phyloP scores from a whole-genome alignment of 163 green algal species.

The Scenedesmus sp. region DNA sequence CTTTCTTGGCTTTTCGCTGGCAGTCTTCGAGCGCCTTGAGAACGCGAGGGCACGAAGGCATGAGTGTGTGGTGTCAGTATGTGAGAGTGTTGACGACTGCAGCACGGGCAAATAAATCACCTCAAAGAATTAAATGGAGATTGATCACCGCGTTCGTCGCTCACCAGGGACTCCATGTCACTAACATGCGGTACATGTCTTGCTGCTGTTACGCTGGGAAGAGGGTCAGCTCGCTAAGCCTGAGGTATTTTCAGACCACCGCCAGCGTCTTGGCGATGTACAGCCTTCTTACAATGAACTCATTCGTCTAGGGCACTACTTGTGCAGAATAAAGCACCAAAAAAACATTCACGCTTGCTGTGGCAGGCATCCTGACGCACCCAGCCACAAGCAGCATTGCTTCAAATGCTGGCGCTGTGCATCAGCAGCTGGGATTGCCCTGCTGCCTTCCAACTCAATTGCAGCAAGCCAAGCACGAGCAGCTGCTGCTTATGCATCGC shows the following conservation, averaged over 20 bases:
- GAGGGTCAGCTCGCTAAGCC: neutral
- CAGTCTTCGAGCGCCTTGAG: slow-evolving; percentile 22
- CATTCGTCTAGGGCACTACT: neutral
- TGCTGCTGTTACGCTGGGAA: neutral
- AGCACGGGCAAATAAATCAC: neutral
- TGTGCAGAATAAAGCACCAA: neutral
- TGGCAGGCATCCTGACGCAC: neutral
- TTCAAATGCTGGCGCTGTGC: neutral
- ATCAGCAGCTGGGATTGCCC: neutral
- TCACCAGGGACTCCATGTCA: neutral
- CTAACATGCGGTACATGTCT: neutral
- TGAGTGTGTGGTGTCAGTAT: neutral
- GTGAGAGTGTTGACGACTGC: neutral
- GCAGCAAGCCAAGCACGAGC: neutral
- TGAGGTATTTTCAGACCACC: neutral
- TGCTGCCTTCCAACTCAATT: neutral
- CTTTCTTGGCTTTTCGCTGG: neutral
- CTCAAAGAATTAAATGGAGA: neutral
- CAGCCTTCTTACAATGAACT: neutral
- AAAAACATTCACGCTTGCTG: neutral
- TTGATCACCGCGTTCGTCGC: neutral
- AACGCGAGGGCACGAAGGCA: neutral
- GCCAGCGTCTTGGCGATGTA: neutral
- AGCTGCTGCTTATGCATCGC: neutral
- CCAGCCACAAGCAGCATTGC: neutral